These are phyloP conservation scores for Pleurotus citrinopileatus DNA, from an alignment of 768 basidiomycete species.

Conservation along the genomic window DNA sequence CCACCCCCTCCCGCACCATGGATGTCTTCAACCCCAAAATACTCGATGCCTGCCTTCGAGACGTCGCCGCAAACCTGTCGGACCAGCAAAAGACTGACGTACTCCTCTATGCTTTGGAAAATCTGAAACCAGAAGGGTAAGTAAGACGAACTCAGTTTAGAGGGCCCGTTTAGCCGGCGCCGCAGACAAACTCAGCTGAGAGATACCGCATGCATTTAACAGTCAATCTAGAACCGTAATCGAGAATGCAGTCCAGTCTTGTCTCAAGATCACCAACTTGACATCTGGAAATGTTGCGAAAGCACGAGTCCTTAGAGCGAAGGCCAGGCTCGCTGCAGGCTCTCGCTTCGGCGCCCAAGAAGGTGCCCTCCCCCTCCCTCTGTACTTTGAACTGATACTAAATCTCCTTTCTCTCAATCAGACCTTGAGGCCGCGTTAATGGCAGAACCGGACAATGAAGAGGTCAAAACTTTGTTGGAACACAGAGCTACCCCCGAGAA, in stretches of 20 bases:
- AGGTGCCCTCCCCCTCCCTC: constrained; percentile 35
- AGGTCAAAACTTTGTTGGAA: constrained; percentile 60
- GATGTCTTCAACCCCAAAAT: constrained; percentile 75
- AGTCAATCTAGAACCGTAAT: constrained; percentile 59
- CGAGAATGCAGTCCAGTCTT: constrained; percentile 75
- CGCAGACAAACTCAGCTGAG: constrained; percentile 8
- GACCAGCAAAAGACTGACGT: constrained; percentile 70
- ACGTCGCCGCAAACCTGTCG: constrained; percentile 54
- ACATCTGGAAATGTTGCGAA: constrained; percentile 50
- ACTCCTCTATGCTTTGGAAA: constrained; percentile 78
- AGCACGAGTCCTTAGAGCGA: constrained; percentile 66
- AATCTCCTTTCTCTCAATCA: constrained; percentile 24
- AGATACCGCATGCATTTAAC: constrained; percentile 8
- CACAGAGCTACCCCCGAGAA: constrained; percentile 56
- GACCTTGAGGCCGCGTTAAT: constrained; percentile 65
- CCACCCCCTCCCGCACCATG: constrained; percentile 28
- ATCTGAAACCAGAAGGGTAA: constrained; percentile 69
- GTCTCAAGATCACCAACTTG: constrained; percentile 54
- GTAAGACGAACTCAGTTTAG: constrained; percentile 17
- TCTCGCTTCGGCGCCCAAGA: constrained; percentile 62
- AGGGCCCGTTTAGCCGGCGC: constrained; percentile 10
- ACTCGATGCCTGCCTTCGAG: constrained; percentile 72
- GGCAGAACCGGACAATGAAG: constrained; percentile 66
- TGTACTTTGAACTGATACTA: background rate
- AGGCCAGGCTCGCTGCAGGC: constrained; percentile 59